Evolutionary conservation across 768 basidiomycete genomes (phyloP), one percentile per base, ranked within the genome.

Genomic region (Trametes punicea): DNA sequence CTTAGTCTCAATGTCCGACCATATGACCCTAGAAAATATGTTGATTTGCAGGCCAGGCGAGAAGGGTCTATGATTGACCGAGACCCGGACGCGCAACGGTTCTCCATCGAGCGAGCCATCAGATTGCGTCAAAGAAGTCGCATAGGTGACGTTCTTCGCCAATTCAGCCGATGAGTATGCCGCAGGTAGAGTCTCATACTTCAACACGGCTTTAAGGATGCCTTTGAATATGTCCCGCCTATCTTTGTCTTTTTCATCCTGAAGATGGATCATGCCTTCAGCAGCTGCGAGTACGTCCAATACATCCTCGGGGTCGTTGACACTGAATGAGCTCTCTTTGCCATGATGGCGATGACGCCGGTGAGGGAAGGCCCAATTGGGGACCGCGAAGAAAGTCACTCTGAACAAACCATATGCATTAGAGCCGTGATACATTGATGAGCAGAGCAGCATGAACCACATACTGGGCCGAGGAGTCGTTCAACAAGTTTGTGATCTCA

Each of bases 341-440:
- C 13, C n/a, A 50, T 16, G 52, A 9, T 39, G 49, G 44, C 26
- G 47, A 38, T 51, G 70, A n/a, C 36, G 61, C 27, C 61, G 70
- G 11, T 56, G 60, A 10, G 64, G 74, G 18, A 81, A 62, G n/a
- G 73, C 79, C 50, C 65, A 71, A 60, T 82, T 73, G 4, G 79
- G 76, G 16, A 75, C 72, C 0, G 81, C 81, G 56, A 83, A 82
- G 66, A 82, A 79, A 0, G 82, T 82, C 21, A 82, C 52, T n/a
- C 80, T 82, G 38, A 15, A 18, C 10, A 16, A 11, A 10, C n/a
- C 7, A 26, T 21, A 15, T 27, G 34, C n/a, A n/a, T n/a, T n/a
- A n/a, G n/a, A n/a, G n/a, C n/a, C n/a, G 26, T 18, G 9, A 56
- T 15, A 6, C 11, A 25, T 38, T 26, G 46, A 10, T n/a, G 34